Percentiles rank a stretch among this genome's conserved stretches.
phyloP scores from a whole-genome alignment of 306 rosid species.

The Begonia peltatifolia region DNA sequence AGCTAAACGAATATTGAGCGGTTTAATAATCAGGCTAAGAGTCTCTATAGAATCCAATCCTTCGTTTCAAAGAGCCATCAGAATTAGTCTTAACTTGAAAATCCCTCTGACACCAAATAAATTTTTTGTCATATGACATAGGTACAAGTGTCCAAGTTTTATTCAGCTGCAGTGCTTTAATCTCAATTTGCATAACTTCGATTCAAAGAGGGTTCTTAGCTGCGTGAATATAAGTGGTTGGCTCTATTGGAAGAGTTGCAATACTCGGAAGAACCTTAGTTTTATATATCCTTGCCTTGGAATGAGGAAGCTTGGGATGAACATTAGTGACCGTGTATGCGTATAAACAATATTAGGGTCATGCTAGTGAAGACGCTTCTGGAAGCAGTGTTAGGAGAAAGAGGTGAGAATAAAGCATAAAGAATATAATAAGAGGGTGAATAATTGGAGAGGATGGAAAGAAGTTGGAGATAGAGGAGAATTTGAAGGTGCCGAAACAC shows the following conservation, averaged over 20 bases:
- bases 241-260: neutral
- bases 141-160: neutral
- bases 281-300: too few species aligned
- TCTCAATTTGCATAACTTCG: neutral
- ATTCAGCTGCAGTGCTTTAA: neutral
- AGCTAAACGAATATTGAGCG: neutral
- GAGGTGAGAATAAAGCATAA: neutral
- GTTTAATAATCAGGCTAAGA: neutral
- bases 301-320: too few species aligned
- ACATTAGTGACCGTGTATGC: neutral
- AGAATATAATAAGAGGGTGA: neutral
- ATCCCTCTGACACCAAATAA: neutral
- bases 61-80: neutral
- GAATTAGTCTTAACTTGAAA: neutral
- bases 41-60: neutral
- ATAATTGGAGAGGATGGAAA: neutral
- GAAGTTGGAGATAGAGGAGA: neutral
- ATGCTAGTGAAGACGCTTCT: neutral
- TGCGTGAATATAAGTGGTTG: neutral
- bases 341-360: too few species aligned
- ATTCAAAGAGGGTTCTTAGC: neutral
- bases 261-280: too few species aligned
- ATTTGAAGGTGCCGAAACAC: neutral
- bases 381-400: neutral
- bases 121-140: neutral